Percentiles rank a stretch among this genome's conserved stretches.
phyloP scores from a whole-genome alignment of 768 basidiomycete species.

The Mycena belliarum region DNA sequence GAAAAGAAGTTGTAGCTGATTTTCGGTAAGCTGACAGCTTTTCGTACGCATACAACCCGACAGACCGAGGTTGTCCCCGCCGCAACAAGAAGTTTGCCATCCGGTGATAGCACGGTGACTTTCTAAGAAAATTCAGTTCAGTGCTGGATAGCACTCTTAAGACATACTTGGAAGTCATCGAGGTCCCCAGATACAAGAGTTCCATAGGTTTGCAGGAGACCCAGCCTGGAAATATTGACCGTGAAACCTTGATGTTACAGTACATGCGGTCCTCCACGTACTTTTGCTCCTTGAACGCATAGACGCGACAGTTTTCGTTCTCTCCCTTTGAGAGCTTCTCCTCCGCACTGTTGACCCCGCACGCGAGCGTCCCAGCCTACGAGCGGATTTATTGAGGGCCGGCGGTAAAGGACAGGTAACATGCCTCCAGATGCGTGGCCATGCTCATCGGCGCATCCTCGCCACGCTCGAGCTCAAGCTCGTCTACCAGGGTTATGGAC shows the following conservation, averaged over 20 bases:
- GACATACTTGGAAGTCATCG: slow-evolving; percentile 85
- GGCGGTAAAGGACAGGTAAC: slow-evolving; percentile 2
- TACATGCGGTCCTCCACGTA: slow-evolving; percentile 33
- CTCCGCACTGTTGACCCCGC: slow-evolving; percentile 83
- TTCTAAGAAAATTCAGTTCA: slow-evolving; percentile 54
- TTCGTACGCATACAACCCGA: neutral
- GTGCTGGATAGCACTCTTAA: neutral
- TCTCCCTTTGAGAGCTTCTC: slow-evolving; percentile 61
- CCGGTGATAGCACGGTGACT: slow-evolving; percentile 81
- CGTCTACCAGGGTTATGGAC: slow-evolving; percentile 56
- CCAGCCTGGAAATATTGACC: slow-evolving; percentile 47
- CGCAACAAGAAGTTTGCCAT: slow-evolving; percentile 62
- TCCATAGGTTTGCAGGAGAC: slow-evolving; percentile 48
- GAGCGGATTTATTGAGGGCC: neutral
- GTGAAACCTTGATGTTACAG: too few species aligned
- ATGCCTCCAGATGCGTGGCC: slow-evolving; percentile 64
- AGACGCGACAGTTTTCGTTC: slow-evolving; percentile 88
- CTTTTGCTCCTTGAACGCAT: slow-evolving; percentile 58
- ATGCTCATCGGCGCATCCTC: slow-evolving; percentile 99
- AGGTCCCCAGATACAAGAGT: slow-evolving; percentile 62
- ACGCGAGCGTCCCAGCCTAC: slow-evolving; percentile 60
- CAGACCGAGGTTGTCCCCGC: slow-evolving; percentile 75
- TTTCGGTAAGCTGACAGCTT: slow-evolving; percentile 16
- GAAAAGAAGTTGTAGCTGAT: slow-evolving; percentile 63
- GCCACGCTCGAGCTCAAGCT: slow-evolving; percentile 73